Evolutionary conservation across 1,139 yeast species (phyloP), one percentile per base, ranked within the genome.

Genomic region (Pichia sp.): DNA sequence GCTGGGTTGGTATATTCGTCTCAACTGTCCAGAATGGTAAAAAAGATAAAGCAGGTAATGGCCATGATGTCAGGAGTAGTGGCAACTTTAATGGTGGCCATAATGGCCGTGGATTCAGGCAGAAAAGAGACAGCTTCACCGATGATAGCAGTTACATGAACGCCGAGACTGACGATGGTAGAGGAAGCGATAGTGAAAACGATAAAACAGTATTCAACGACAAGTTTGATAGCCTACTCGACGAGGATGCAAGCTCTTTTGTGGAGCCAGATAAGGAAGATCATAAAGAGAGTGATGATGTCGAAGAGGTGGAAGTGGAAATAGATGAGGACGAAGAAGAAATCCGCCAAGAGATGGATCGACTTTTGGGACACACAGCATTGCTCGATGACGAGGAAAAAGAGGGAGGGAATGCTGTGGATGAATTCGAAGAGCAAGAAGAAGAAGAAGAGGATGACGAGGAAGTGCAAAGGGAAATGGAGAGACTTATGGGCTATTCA

Each of bases 371-470:
- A 9, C 31, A 39, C 25, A 28, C 38, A 6, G 29, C 22, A 22
- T 15, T 17, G 11, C 30, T 21, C 10, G 30, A 27, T 16, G 29
- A 22, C 3, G 32, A 18, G 1, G 27, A 22, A 11, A 37, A 29
- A 13, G 26, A 31, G 9, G 36, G 29, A 33, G 27, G n/a, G 2
- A 21, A 23, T 18, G 38, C 14, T 11, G 10, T 11, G 13, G 36
- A 32, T 22, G 36, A 34, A n/a, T 29, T 25, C n/a, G 29, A 32
- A 2, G 29, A 22, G 5, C 30, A 31, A 12, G 38, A 40, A 13
- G 32, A 33, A n/a, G 29, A 30, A 4, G 34, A 30, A n/a, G 43
- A 37, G 15, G 38, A 42, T 9, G 44, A 42, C 11, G 42, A 39
- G 10, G 38, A 35, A n/a, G 36, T 38, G 3, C 23, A 30, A 17